Evolutionary conservation across 148 eudicot genomes (phyloP), one percentile per base, ranked within the genome.

Genomic region (Linanthus parryae): DNA sequence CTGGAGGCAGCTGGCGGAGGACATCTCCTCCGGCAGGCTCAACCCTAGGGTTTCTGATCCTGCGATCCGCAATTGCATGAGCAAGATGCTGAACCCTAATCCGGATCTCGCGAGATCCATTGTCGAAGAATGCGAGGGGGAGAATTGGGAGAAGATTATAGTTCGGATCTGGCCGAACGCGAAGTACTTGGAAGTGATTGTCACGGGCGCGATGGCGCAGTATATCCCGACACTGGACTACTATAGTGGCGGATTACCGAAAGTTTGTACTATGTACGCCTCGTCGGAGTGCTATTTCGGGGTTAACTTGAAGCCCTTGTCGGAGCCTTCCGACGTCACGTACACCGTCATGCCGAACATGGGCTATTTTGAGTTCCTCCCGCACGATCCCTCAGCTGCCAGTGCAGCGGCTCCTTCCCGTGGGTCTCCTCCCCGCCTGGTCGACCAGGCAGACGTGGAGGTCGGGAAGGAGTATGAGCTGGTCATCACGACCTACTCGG

Each of bases 301-400:
- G 24, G 65, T 84, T 12, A 88, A 88, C 24, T 59, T 88, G 21
- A 71, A 63, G 54, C 96, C 96, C 0, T 52, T 88, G 70, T 54
- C 65, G 7, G 64, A 73, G 20, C 96, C 96, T 0, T 68, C 75
- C 0, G 86, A 88, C 17, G 89, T 84, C 0, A 57, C 82, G 8
- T 88, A 88, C 56, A 88, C 96, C 15, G 79, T 88, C 25, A 51
- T 88, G 82, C 96, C 96, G 0, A 88, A 88, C 50, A 67, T 88
- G 89, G 96, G 63, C 2, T 88, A 76, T 51, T 88, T 88, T 48
- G 96, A 88, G 71, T 88, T 88, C 75, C 56, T 84, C 55, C 84
- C 86, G 4, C 84, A 81, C 8, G 70, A 62, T 45, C 25, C 71
- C 12, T 12, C 36, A 13, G 29, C 67, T 13, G 9, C 24, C n/a